phyloP scores from a whole-genome alignment of 176 grass and related monocot species.

The Cenchrus americanus region DNA sequence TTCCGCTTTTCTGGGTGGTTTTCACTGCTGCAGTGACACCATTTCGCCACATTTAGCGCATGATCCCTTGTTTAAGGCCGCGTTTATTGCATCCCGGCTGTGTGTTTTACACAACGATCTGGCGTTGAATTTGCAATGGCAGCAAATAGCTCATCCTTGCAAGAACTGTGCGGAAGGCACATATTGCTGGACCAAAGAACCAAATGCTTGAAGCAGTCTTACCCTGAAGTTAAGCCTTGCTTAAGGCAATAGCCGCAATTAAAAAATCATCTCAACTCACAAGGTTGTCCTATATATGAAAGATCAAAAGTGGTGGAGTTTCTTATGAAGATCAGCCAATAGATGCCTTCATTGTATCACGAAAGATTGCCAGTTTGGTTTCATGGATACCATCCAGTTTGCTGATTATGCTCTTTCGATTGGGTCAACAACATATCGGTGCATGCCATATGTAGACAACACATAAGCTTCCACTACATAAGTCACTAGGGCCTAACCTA shows the following conservation, averaged over 20 bases:
- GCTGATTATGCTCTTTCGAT: background rate
- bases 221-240: background rate
- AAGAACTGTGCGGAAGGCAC: background rate
- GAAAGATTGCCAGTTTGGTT: constrained; percentile 15
- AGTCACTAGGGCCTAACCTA: background rate
- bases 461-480: constrained; percentile 9
- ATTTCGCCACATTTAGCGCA: constrained; percentile 7
- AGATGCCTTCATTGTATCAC: background rate
- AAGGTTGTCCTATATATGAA: background rate
- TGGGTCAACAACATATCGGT: background rate
- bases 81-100: background rate
- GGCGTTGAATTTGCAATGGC: background rate
- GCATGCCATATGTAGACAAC: constrained; percentile 12
- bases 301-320: constrained; percentile 9
- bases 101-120: background rate
- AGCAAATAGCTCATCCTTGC: too few relatives aligned
- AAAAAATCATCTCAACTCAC: background rate
- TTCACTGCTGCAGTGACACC: background rate
- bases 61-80: background rate
- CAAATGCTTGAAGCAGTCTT: background rate
- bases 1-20: background rate
- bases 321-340: constrained; percentile 23
- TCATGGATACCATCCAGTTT: background rate
- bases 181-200: background rate
- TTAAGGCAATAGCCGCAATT: background rate